A percentile compares a stretch with the other conserved stretches of the same genome.
phyloP scores from a whole-genome alignment of 352 stramenopile genomes.

The Pythium folliculosum region DNA sequence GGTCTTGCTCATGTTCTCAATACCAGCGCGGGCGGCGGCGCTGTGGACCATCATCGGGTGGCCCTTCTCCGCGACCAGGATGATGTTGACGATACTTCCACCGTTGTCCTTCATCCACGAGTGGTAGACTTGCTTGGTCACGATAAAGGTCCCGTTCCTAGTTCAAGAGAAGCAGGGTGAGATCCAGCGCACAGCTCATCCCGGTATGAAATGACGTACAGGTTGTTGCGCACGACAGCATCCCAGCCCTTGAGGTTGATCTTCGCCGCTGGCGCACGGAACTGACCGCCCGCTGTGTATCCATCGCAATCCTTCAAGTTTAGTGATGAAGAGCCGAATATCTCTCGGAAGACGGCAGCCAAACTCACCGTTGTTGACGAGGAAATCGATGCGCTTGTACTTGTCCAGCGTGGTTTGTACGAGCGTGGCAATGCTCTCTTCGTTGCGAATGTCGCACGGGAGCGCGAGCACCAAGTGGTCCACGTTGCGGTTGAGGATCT shows the following conservation, averaged over 20 bases:
- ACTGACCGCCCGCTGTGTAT: constrained; percentile 83
- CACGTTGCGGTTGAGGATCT: constrained; percentile 24
- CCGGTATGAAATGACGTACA: constrained; percentile 32
- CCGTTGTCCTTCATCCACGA: constrained; percentile 84
- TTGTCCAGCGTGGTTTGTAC: constrained; percentile 60
- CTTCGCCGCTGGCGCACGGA: constrained; percentile 83
- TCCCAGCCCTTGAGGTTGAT: constrained; percentile 89
- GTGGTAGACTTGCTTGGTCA: constrained; percentile 81
- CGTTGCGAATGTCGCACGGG: constrained; percentile 61
- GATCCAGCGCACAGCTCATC: background rate
- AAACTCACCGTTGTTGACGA: constrained; percentile 90
- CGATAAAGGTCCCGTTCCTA: constrained; percentile 82
- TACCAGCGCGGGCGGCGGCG: constrained; percentile 80
- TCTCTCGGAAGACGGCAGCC: background rate
- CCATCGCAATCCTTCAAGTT: background rate
- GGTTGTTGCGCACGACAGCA: constrained; percentile 91
- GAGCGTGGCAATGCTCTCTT: constrained; percentile 65
- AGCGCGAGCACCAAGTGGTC: constrained; percentile 42
- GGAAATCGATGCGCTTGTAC: constrained; percentile 82
- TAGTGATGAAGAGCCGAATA: background rate
- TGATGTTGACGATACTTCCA: constrained; percentile 90
- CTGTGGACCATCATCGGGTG: constrained; percentile 89
- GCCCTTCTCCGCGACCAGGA: constrained; percentile 86
- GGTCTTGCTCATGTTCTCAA: constrained; percentile 94
- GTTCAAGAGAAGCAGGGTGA: background rate